Conservation (phyloP, 1,284 basidiomycete species). For the Naganishia sp. region DNA sequence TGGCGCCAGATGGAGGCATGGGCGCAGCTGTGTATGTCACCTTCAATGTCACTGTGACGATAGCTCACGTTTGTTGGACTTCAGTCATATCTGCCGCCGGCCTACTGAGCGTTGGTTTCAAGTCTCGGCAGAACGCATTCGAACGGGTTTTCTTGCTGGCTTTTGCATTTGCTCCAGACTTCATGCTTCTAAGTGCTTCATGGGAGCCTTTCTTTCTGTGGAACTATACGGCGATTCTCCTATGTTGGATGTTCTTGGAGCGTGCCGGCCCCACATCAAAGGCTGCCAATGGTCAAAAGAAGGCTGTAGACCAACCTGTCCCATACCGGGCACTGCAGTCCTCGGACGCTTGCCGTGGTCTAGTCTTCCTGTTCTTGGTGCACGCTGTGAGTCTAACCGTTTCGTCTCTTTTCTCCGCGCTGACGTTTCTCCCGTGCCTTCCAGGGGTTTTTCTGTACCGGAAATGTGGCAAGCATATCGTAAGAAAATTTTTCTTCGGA, state of each 20-base stretch:
- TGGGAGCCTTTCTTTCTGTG: slow-evolving; percentile 80
- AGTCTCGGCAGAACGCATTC: slow-evolving; percentile 27
- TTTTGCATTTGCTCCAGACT: slow-evolving; percentile 71
- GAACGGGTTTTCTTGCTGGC: slow-evolving; percentile 17
- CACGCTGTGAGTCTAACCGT: slow-evolving; percentile 71
- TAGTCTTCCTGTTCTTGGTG: slow-evolving; percentile 84
- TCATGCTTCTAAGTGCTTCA: slow-evolving; percentile 77
- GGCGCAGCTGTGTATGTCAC: slow-evolving; percentile 11
- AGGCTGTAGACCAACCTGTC: slow-evolving; percentile 28
- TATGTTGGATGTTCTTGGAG: slow-evolving; percentile 73
- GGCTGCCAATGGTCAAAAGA: not conserved
- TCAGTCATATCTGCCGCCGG: slow-evolving; percentile 2
- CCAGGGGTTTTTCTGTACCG: slow-evolving; percentile 32
- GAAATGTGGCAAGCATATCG: slow-evolving; percentile 82
- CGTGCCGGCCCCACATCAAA: not conserved
- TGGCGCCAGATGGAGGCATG: slow-evolving; percentile 6
- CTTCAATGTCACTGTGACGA: not conserved
- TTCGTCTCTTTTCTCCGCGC: slow-evolving; percentile 20
- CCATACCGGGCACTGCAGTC: slow-evolving; percentile 58
- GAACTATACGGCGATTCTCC: slow-evolving; percentile 65
- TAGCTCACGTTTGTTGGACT: not conserved
- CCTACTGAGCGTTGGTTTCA: slow-evolving; percentile 14
- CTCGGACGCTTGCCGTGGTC: slow-evolving; percentile 70
- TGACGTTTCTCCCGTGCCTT: slow-evolving; percentile 9
- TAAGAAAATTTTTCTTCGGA: slow-evolving; percentile 51